Percentiles rank a stretch among this genome's conserved stretches.
These are phyloP conservation scores for Geosmithia flava DNA, from an alignment of 2,329 filamentous ascomycete genomes.

Conservation along the genomic window DNA sequence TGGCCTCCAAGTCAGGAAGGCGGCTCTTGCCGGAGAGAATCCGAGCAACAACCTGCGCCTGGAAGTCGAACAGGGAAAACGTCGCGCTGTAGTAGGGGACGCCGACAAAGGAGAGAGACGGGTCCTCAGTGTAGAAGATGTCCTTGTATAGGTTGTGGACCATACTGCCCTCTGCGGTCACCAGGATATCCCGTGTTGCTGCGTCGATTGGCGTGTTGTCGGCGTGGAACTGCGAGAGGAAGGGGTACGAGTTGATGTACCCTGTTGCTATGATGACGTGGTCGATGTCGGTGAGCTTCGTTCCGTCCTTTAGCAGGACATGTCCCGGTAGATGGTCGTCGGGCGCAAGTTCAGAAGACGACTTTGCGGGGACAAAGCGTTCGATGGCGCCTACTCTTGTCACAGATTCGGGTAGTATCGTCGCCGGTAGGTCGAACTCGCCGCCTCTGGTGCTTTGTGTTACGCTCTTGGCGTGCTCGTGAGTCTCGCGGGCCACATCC, in stretches of 20 bases:
- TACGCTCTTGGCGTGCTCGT: conserved; percentile 20
- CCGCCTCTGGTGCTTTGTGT: conserved; percentile 44
- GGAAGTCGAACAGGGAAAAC: conserved; percentile 59
- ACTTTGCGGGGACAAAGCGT: conserved; percentile 20
- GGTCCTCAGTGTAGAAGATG: conserved; percentile 59
- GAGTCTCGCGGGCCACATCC: conserved; percentile 27
- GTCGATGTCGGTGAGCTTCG: conserved; percentile 41
- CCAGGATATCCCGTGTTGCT: conserved; percentile 39
- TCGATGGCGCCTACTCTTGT: conserved; percentile 38
- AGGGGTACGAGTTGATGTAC: conserved; percentile 56
- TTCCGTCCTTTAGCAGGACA: conserved; percentile 39
- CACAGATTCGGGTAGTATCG: conserved; percentile 38
- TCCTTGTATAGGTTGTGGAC: conserved; percentile 58
- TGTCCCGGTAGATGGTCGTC: conserved; percentile 31
- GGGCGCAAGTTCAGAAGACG: conserved; percentile 3
- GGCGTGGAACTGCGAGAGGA: conserved; percentile 36
- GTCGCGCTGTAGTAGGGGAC: conserved; percentile 55
- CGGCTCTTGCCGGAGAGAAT: conserved; percentile 15
- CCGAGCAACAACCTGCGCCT: conserved; percentile 48
- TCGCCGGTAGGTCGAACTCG: conserved; percentile 42
- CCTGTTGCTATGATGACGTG: conserved; percentile 54
- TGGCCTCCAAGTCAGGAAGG: background rate
- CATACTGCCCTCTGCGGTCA: conserved; percentile 49
- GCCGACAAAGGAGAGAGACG: conserved; percentile 50
- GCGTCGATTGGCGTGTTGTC: conserved; percentile 23